These are phyloP conservation scores for Gossypium davidsonii DNA, from an alignment of 441 rosid species.

Conservation along the genomic window DNA sequence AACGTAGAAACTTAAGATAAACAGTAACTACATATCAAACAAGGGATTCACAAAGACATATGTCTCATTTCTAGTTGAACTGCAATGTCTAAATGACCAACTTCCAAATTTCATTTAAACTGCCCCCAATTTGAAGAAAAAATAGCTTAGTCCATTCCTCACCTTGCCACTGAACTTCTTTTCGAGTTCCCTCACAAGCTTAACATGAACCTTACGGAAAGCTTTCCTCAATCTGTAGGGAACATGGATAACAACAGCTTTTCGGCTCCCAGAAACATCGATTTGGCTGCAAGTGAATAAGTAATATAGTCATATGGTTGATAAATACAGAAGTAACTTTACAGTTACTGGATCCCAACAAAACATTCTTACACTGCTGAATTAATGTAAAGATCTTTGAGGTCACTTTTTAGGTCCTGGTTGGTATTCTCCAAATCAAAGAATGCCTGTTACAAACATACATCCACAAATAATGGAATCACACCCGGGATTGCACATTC, in stretches of 20 bases:
- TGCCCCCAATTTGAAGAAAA: not conserved
- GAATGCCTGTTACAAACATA: slow-evolving; percentile 27
- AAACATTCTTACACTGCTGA: slow-evolving; percentile 42
- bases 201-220: slow-evolving; percentile 56
- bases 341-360: not conserved
- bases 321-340: not conserved
- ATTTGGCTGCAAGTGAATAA: slow-evolving; percentile 40
- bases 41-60: not conserved
- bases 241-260: slow-evolving; percentile 61
- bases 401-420: slow-evolving; percentile 61
- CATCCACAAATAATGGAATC: not conserved
- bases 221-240: slow-evolving; percentile 73
- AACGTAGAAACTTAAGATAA: not conserved
- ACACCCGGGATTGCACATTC: not conserved
- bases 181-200: slow-evolving; percentile 76
- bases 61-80: not conserved
- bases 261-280: slow-evolving; percentile 59
- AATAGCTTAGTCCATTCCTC: not conserved
- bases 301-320: not conserved
- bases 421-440: slow-evolving; percentile 65
- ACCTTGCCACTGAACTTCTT: slow-evolving; percentile 88
- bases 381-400: slow-evolving; percentile 60
- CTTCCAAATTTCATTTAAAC: not conserved
- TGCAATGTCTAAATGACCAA: not conserved
- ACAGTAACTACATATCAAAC: not conserved